These are phyloP conservation scores for Nemania serpens DNA, from an alignment of 2,329 filamentous ascomycete species.

Conservation along the genomic window DNA sequence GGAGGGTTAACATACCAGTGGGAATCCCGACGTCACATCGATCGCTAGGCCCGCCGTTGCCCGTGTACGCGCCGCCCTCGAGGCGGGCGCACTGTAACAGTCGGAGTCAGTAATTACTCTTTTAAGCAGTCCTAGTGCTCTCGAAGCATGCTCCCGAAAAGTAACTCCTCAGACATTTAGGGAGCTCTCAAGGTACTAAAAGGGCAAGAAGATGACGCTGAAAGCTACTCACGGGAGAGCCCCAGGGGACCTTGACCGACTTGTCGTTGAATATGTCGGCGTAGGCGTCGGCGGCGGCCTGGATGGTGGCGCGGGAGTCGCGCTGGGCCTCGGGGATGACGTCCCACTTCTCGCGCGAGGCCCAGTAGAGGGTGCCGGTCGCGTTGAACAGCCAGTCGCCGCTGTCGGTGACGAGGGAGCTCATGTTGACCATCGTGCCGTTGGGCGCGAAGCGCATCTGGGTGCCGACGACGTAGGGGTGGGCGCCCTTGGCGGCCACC, in stretches of 20 bases:
- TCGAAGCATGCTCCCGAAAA: too few relatives aligned
- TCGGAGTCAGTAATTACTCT: too few relatives aligned
- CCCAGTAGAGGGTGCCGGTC: constrained; percentile 43
- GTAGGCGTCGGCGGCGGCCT: constrained; percentile 46
- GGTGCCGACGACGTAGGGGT: constrained; percentile 46
- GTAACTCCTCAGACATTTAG: too few relatives aligned
- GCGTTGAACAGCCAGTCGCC: constrained; percentile 49
- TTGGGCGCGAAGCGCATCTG: constrained; percentile 41
- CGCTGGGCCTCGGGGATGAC: constrained; percentile 41
- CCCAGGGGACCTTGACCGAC: constrained; percentile 46
- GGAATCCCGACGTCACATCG: constrained; percentile 46
- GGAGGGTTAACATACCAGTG: constrained; percentile 31
- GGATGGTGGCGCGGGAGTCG: constrained; percentile 42
- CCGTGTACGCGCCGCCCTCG: constrained; percentile 45
- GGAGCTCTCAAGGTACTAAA: too few relatives aligned
- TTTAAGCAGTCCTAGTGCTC: too few relatives aligned
- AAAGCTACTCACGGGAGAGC: too few relatives aligned
- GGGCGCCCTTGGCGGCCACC: constrained; percentile 39
- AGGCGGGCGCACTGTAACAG: constrained; percentile 46
- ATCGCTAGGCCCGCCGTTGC: constrained; percentile 37
- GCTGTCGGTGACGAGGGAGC: constrained; percentile 42
- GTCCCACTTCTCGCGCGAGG: constrained; percentile 43
- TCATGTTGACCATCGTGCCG: constrained; percentile 38
- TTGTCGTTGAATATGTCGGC: constrained; percentile 45
- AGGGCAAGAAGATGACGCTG: too few relatives aligned